phyloP scores from a whole-genome alignment of 805 yeast genomes.

The Candida lessepsii region DNA sequence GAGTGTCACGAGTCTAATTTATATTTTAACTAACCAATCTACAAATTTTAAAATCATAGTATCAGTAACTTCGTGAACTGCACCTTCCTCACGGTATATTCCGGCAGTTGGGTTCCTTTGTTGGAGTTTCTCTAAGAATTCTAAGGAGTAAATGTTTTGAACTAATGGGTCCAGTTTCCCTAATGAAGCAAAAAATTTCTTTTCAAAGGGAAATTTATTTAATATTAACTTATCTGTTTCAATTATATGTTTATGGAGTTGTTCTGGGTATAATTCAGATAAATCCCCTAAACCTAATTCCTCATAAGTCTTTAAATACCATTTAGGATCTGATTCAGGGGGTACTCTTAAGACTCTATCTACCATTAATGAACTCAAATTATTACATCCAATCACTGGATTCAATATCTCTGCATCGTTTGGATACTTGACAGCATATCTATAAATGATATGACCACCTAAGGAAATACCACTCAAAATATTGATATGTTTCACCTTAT shows the following conservation, averaged over 20 bases:
- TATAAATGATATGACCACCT: slow-evolving; percentile 58
- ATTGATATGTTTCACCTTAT: slow-evolving; percentile 29
- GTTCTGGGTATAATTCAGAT: slow-evolving; percentile 28
- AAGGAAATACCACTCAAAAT: slow-evolving; percentile 51
- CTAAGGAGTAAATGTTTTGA: slow-evolving; percentile 30
- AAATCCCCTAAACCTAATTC: slow-evolving; percentile 33
- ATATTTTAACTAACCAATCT: slow-evolving; percentile 35
- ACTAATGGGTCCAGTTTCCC: slow-evolving; percentile 37
- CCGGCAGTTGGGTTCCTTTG: slow-evolving; percentile 20
- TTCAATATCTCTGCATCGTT: slow-evolving; percentile 38
- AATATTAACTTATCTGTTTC: slow-evolving; percentile 29
- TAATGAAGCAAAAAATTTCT: slow-evolving; percentile 35
- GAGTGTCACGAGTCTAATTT: too few relatives aligned
- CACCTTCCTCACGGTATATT: slow-evolving; percentile 27
- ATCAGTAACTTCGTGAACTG: slow-evolving; percentile 33
- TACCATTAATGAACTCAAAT: slow-evolving; percentile 44
- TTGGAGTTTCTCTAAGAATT: slow-evolving; percentile 32
- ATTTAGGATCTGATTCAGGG: slow-evolving; percentile 13
- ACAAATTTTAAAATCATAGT: slow-evolving; percentile 34
- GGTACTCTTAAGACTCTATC: slow-evolving; percentile 33
- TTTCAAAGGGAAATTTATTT: slow-evolving; percentile 31
- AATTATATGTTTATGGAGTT: slow-evolving; percentile 30
- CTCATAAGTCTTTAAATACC: slow-evolving; percentile 21
- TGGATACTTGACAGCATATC: slow-evolving; percentile 41
- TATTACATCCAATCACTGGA: slow-evolving; percentile 53